These are phyloP conservation scores for Tephrocybe sp. DNA, from an alignment of 768 basidiomycete species.

Conservation along the genomic window DNA sequence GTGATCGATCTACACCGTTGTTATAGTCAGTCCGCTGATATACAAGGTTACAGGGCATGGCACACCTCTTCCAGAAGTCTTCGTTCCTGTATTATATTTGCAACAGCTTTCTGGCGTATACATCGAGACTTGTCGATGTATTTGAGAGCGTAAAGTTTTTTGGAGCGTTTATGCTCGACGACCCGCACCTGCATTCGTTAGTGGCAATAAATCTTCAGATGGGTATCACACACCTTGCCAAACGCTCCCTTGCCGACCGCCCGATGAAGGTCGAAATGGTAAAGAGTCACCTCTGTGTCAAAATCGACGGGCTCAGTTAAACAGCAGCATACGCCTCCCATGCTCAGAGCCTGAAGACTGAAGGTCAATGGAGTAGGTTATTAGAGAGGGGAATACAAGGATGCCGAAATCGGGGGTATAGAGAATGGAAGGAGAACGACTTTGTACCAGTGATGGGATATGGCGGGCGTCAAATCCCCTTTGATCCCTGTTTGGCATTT, in stretches of 20 bases:
- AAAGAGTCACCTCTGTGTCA: constrained; percentile 83
- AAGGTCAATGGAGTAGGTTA: constrained; percentile 30
- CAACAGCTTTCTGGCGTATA: constrained; percentile 87
- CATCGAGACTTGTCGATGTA: constrained; percentile 97
- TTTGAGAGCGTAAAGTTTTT: constrained; percentile 92
- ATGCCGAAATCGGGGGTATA: constrained; percentile 28
- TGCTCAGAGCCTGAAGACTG: constrained; percentile 37
- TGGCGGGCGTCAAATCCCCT: constrained; percentile 16
- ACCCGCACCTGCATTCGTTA: constrained; percentile 74
- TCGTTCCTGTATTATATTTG: constrained; percentile 93
- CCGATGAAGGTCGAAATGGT: constrained; percentile 94
- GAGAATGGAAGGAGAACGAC: constrained; percentile 12
- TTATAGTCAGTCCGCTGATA: constrained; percentile 4
- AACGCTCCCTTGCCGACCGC: constrained; percentile 98
- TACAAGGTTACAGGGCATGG: constrained; percentile 7
- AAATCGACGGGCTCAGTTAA: constrained; percentile 83
- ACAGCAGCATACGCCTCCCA: constrained; percentile 56
- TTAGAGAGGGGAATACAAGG: constrained; percentile 39
- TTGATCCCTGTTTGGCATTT: constrained; percentile 26
- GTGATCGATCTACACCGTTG: constrained; percentile 68
- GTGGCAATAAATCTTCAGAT: constrained; percentile 6
- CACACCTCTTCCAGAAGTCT: constrained; percentile 87
- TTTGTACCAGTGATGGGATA: constrained; percentile 20
- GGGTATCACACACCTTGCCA: constrained; percentile 73
- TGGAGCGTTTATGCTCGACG: constrained; percentile 93